Conservation (phyloP, 164 flowering plant species). For the Litsea cubeba region DNA sequence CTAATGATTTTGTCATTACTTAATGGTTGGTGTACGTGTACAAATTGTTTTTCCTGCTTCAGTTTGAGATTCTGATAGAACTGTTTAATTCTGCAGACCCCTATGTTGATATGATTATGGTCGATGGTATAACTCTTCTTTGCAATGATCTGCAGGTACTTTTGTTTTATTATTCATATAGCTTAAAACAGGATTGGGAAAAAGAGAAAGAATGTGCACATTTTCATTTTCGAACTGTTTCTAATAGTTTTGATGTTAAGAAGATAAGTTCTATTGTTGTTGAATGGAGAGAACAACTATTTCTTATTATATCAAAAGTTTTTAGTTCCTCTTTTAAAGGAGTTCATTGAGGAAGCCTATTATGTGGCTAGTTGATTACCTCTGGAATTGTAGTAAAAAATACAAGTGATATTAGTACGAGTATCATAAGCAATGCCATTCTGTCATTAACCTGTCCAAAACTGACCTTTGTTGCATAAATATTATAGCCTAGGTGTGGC, state of each 20-base stretch:
- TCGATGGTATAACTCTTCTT: constrained; percentile 78
- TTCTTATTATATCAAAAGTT: neutral
- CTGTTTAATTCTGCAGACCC: constrained; percentile 47
- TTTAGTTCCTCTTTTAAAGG: neutral
- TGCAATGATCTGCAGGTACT: constrained; percentile 92
- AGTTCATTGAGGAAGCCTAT: neutral
- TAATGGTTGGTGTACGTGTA: too few relatives aligned
- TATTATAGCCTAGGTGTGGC: too few relatives aligned
- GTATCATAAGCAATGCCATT: too few relatives aligned
- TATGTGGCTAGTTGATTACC: neutral
- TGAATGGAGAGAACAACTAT: too few relatives aligned
- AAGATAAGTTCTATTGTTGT: too few relatives aligned
- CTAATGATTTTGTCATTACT: too few relatives aligned
- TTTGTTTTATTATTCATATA: neutral
- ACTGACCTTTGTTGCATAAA: neutral
- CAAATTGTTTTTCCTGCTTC: neutral
- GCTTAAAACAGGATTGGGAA: neutral
- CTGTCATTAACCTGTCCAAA: neutral
- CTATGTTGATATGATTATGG: constrained; percentile 88
- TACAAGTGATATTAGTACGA: too few relatives aligned
- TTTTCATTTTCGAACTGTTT: neutral
- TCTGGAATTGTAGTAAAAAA: neutral
- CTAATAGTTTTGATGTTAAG: neutral
- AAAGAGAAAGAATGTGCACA: neutral
- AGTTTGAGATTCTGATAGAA: constrained; percentile 5